A percentile compares a stretch with the other conserved stretches of the same genome.
These are phyloP conservation scores for Talaromyces atroroseus DNA, from an alignment of 2,329 filamentous ascomycete species.

Conservation along the genomic window DNA sequence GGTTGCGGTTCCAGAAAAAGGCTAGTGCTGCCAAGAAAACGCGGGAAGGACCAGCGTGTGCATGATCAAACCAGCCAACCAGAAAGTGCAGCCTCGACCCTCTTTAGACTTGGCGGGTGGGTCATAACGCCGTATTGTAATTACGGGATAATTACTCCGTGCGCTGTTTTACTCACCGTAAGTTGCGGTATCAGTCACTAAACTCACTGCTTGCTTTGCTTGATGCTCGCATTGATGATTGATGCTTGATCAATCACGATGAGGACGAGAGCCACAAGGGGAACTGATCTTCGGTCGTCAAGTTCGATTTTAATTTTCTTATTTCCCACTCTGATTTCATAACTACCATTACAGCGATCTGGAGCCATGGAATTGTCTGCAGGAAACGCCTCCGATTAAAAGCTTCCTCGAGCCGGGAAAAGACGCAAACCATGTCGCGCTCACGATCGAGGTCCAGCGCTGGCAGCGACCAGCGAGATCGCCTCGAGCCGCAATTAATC, in stretches of 20 bases:
- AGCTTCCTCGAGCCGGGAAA: too few species aligned
- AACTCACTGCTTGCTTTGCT: not conserved
- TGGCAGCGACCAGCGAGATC: constrained; percentile 31
- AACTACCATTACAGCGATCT: not conserved
- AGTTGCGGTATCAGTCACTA: not conserved
- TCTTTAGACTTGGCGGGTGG: not conserved
- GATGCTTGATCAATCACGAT: not conserved
- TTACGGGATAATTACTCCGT: not conserved
- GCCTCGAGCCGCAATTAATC: constrained; percentile 39
- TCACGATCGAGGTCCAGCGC: constrained; percentile 23
- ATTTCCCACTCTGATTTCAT: too few species aligned
- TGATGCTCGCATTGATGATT: not conserved
- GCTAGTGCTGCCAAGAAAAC: not conserved
- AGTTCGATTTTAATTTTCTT: too few species aligned
- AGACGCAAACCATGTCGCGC: constrained; percentile 9
- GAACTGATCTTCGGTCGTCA: not conserved
- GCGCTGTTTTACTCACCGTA: not conserved
- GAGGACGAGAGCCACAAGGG: not conserved
- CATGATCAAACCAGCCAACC: not conserved
- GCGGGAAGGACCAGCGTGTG: not conserved
- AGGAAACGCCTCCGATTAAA: not conserved
- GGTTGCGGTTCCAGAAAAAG: not conserved
- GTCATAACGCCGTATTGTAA: not conserved
- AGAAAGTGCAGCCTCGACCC: not conserved
- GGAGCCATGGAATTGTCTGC: not conserved